These are phyloP conservation scores for Larix kaempferi DNA, from an alignment of 75 land plant genomes.

Conservation along the genomic window DNA sequence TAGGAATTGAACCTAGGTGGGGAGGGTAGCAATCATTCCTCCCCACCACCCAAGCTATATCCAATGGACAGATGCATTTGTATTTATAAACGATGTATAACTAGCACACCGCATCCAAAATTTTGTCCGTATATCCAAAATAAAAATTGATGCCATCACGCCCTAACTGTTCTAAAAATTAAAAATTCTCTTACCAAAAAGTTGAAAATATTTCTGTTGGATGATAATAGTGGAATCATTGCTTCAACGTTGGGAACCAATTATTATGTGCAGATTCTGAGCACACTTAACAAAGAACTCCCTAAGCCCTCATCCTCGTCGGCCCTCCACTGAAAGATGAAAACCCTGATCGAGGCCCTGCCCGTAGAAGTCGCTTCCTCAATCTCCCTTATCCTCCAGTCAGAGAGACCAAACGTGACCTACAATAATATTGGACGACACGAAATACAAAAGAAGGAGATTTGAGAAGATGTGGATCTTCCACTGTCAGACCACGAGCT, in stretches of 20 bases:
- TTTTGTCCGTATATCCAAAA: no score
- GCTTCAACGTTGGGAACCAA: conserved; percentile 15
- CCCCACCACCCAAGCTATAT: no score
- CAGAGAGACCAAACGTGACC: conserved; percentile 43
- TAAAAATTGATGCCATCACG: no score
- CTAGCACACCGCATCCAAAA: no score
- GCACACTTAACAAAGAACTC: conserved; percentile 16
- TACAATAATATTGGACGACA: conserved; percentile 91
- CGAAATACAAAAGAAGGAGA: conserved; percentile 87
- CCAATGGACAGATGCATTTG: no score
- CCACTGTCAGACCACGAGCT: conserved; percentile 78
- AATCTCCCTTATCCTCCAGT: conserved; percentile 18
- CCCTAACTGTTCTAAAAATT: no score
- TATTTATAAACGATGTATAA: no score
- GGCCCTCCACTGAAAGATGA: conserved; percentile 32
- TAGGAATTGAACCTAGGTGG: no score
- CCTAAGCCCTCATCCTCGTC: conserved; percentile 27
- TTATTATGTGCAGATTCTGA: conserved; percentile 14
- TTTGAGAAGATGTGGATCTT: conserved; percentile 76
- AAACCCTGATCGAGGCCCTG: conserved; percentile 32
- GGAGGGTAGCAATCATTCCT: no score
- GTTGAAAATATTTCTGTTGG: no score
- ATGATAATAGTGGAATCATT: neutral
- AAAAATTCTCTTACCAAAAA: no score
- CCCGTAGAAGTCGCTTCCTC: conserved; percentile 23